These are phyloP conservation scores for Kwoniella dejecticola DNA, from an alignment of 768 basidiomycete genomes.

Conservation along the genomic window DNA sequence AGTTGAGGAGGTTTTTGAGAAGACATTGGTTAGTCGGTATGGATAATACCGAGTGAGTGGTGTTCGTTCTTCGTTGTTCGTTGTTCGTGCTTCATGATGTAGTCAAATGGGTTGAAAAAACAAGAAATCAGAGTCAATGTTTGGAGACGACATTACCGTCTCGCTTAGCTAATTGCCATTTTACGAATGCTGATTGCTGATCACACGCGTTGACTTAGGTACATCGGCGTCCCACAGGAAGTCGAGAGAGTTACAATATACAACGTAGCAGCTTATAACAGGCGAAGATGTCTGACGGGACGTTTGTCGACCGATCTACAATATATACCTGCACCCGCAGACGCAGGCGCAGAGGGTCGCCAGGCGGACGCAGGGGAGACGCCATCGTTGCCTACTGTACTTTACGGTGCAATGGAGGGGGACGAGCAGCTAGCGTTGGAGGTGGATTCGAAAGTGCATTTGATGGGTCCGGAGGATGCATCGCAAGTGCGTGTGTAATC, in stretches of 20 bases:
- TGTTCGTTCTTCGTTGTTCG: neutral
- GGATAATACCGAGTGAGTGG: neutral
- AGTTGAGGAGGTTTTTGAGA: conserved; percentile 3
- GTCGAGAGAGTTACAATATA: neutral
- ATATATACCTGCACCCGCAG: neutral
- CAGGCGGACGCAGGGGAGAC: neutral
- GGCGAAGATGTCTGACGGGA: neutral
- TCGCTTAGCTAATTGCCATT: too few relatives aligned
- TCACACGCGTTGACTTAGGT: neutral
- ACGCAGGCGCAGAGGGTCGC: neutral
- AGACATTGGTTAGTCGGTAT: conserved; percentile 9
- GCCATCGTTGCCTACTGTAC: neutral
- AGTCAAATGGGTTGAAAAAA: neutral
- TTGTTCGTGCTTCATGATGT: neutral
- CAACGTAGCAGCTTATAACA: neutral
- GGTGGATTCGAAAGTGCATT: neutral
- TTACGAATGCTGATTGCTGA: neutral
- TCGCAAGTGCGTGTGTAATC: too few relatives aligned
- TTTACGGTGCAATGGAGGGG: conserved; percentile 1
- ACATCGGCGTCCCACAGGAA: neutral
- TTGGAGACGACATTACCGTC: too few relatives aligned
- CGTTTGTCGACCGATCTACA: neutral
- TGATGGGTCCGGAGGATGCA: neutral
- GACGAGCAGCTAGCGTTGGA: conserved; percentile 1
- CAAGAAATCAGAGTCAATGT: too few relatives aligned